A percentile compares a stretch with the other conserved stretches of the same genome.
These are phyloP conservation scores for Rhodomyrtus tomentosa DNA, from an alignment of 345 rosid species.

Conservation along the genomic window DNA sequence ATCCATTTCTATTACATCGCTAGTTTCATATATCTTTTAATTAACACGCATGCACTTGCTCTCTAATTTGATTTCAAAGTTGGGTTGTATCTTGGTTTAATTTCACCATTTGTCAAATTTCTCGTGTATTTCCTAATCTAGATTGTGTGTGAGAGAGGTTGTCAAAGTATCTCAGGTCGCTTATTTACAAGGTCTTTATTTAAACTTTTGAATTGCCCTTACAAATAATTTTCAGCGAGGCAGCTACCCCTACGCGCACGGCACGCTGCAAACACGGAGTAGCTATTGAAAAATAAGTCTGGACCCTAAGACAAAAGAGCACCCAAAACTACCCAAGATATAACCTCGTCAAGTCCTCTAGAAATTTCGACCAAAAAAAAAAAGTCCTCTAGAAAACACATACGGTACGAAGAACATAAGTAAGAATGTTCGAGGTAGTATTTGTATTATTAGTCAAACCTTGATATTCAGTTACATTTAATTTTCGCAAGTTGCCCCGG, in stretches of 20 bases:
- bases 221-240: not conserved
- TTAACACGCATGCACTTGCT: too few relatives aligned
- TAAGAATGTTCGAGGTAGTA: not conserved
- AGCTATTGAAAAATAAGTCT: not conserved
- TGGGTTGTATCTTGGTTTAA: too few relatives aligned
- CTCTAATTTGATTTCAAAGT: too few relatives aligned
- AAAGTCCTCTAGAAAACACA: not conserved
- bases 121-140: fast-evolving
- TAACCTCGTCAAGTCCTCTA: not conserved
- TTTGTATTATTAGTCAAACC: not conserved
- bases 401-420: not conserved
- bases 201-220: not conserved
- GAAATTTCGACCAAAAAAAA: not conserved
- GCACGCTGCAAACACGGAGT: too few relatives aligned
- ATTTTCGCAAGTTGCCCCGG: not conserved
- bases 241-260: not conserved
- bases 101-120: not conserved
- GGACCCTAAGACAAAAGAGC: not conserved
- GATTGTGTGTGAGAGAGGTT: not conserved
- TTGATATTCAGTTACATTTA: too few relatives aligned
- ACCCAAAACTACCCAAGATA: not conserved
- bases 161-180: not conserved
- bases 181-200: not conserved
- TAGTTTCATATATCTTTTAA: too few relatives aligned
- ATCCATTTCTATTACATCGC: not conserved